Percentiles rank a stretch among this genome's conserved stretches.
These are phyloP conservation scores for Oemleria cerasiformis DNA, from an alignment of 306 rosid species.

Conservation along the genomic window DNA sequence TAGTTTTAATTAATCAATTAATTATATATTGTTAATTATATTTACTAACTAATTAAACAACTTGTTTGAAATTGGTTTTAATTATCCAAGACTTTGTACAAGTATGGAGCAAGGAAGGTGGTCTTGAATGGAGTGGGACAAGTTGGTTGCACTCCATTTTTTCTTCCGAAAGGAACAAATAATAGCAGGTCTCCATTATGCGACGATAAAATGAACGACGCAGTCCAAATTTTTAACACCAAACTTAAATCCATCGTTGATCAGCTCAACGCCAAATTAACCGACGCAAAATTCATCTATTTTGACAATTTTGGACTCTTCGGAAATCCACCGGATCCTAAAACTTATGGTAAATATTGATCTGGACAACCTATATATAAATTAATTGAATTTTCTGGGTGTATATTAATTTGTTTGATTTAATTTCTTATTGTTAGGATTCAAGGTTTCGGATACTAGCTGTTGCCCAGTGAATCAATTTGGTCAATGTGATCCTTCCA, in stretches of 20 bases:
- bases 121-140: conserved; percentile 35
- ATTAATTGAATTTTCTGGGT: too few species aligned
- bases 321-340: not conserved
- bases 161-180: conserved; percentile 20
- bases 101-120: conserved; percentile 49
- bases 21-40: not conserved
- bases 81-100: conserved; percentile 25
- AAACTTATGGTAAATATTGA: conserved; percentile 5
- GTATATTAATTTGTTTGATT: not conserved
- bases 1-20: not conserved
- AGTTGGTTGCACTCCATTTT: conserved; percentile 54
- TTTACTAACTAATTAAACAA: not conserved
- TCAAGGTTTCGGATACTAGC: conserved; percentile 20
- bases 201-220: conserved; percentile 27
- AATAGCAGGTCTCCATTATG: conserved; percentile 39
- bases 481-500: conserved; percentile 36
- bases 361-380: too few species aligned
- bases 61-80: not conserved
- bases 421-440: conserved; percentile 28
- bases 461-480: conserved; percentile 29
- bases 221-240: conserved; percentile 35
- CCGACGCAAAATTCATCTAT: conserved; percentile 40
- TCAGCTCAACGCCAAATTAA: conserved; percentile 25
- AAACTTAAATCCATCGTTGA: conserved; percentile 35
- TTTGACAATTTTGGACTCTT: conserved; percentile 8